Evolutionary conservation across 257 asterid species (phyloP), one percentile per base, ranked within the genome.

Genomic region (Salvia rosmarinus): DNA sequence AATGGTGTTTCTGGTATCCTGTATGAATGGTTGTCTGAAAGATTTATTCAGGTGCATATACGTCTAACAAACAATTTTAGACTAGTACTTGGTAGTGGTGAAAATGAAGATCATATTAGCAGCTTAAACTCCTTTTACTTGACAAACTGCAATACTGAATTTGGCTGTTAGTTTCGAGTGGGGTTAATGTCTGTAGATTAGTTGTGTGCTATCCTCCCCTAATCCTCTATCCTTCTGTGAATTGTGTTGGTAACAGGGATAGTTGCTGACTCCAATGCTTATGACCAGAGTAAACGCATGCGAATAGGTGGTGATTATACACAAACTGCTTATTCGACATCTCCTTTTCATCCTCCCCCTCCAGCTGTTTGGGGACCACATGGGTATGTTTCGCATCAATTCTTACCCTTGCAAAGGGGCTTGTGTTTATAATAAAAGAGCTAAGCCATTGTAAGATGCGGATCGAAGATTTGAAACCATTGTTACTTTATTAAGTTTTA

Each of bases 331-430:
- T 95, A 89, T 80, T 83, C 97, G 56, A 81, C 99, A 75, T 95
- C 98, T 79, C 99, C 98, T 76, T 91, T 83, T 73, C 99, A 95
- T 76, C 93, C 99, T 79, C 97, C 98, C 23, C 96, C 96, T 4
- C 67, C 96, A 42, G 87, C 96, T 75, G 92, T 87, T 64, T 95
- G 99, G 99, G 96, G 84, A 34, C 95, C 95, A 30, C 98, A 89
- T 64, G 99, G 96, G 99, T 95, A 84, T 12, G 82, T 69, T 21
- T 7, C 7, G 23, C 56, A 64, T 43, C 20, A 10, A 20, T 20
- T 35, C 7, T 40, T 39, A 20, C 4, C 11, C n/a, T 43, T 2
- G 11, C 21, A 23, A 35, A 42, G 70, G 8, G 14, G 23, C 21
- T 25, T 64, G 4, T 43, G 11, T 43, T 11, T 64, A 10, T 61